Percentiles rank a stretch among this genome's conserved stretches.
Evolutionary conservation across 331 rosid species (phyloP).

Genomic region (Malus hybrid): DNA sequence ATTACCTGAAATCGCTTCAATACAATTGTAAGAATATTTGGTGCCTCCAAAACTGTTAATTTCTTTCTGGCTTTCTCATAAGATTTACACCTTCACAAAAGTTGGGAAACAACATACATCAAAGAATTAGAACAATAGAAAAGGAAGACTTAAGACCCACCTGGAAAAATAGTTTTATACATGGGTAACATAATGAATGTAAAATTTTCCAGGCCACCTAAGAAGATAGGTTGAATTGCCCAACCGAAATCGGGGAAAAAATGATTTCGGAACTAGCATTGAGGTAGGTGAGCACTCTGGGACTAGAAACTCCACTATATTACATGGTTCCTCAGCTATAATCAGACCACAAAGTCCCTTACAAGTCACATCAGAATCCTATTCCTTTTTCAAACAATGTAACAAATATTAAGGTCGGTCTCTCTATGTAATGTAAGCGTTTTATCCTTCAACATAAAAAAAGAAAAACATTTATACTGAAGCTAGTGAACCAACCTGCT

Average conservation of each 20-base stretch:
- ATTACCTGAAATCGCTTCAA: slow-evolving; percentile 75
- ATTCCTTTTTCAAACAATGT: too few species aligned
- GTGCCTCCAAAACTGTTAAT: slow-evolving; percentile 70
- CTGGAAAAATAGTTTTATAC: slow-evolving; percentile 1
- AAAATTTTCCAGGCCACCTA: background rate
- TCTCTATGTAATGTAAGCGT: too few species aligned
- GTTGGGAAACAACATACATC: background rate
- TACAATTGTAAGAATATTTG: slow-evolving; percentile 78
- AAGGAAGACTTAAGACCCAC: background rate
- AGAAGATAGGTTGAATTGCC: background rate
- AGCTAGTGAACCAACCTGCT: slow-evolving; percentile 49
- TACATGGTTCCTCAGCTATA: background rate
- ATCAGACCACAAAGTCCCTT: background rate
- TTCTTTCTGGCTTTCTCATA: slow-evolving; percentile 78
- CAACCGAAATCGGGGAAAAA: background rate
- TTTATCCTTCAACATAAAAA: background rate
- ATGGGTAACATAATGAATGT: background rate
- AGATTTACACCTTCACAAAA: slow-evolving; percentile 55
- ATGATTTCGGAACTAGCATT: background rate
- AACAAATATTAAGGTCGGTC: too few species aligned
- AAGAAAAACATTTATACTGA: background rate
- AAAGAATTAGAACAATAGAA: background rate
- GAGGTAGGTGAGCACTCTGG: background rate
- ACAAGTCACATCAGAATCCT: too few species aligned
- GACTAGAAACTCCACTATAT: background rate